phyloP scores from a whole-genome alignment of 2,329 filamentous ascomycete species.

The Plectosphaerella plurivora region DNA sequence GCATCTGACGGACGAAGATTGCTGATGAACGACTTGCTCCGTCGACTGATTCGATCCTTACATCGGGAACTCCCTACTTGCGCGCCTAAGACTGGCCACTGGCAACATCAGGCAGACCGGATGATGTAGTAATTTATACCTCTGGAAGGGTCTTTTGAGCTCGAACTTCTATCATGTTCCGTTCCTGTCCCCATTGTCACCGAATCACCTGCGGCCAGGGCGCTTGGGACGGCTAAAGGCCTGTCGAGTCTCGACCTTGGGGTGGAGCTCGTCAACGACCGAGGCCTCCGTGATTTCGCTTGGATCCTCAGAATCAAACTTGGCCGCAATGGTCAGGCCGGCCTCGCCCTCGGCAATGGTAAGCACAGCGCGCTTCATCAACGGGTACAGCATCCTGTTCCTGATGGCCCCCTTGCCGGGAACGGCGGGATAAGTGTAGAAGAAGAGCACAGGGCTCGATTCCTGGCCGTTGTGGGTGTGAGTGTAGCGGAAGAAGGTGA shows the following conservation, averaged over 20 bases:
- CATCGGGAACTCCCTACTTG: too few relatives aligned
- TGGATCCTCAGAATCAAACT: conserved; percentile 63
- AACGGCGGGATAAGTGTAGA: conserved; percentile 74
- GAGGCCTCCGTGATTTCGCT: conserved; percentile 64
- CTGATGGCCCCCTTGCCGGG: conserved; percentile 66
- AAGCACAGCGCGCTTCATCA: conserved; percentile 64
- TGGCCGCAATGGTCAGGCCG: conserved; percentile 64
- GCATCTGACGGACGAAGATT: too few relatives aligned
- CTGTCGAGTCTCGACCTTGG: conserved; percentile 60
- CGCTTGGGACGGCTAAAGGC: conserved; percentile 76
- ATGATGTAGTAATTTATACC: too few relatives aligned
- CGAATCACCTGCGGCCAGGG: conserved; percentile 54
- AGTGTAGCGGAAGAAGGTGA: conserved; percentile 70
- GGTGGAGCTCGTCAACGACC: conserved; percentile 64
- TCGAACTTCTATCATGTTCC: not conserved
- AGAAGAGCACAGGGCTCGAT: conserved; percentile 64
- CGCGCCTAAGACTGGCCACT: too few relatives aligned
- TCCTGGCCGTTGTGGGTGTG: conserved; percentile 50
- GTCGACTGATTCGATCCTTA: too few relatives aligned
- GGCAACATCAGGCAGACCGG: not conserved
- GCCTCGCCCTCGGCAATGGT: conserved; percentile 61
- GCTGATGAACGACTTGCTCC: too few relatives aligned
- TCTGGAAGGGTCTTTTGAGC: not conserved
- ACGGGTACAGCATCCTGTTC: conserved; percentile 79
- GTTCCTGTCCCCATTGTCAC: not conserved